These are phyloP conservation scores for Yamadazyma endophytica DNA, from an alignment of 805 yeast species.

Conservation along the genomic window DNA sequence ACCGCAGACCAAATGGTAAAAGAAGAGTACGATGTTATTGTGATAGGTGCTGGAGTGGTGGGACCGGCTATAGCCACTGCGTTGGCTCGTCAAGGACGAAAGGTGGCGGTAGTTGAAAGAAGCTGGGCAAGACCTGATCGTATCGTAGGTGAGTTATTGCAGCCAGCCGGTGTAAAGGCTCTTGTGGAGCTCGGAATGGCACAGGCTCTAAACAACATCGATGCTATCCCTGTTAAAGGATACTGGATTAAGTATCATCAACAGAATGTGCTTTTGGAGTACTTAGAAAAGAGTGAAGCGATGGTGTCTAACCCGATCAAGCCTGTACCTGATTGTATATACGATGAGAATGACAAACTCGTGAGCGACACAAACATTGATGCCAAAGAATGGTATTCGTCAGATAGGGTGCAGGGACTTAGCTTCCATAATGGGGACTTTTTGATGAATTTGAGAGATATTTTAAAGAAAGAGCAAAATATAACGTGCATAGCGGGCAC, in stretches of 20 bases:
- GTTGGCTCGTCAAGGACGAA: constrained; percentile 84
- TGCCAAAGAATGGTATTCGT: constrained; percentile 52
- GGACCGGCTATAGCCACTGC: constrained; percentile 93
- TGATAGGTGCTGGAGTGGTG: constrained; percentile 94
- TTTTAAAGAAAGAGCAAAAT: constrained; percentile 67
- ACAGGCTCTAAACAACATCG: constrained; percentile 67
- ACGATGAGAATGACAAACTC: constrained; percentile 55
- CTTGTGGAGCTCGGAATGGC: constrained; percentile 79
- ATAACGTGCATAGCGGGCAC: constrained; percentile 80
- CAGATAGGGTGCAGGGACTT: constrained; percentile 63
- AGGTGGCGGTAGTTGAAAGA: constrained; percentile 75
- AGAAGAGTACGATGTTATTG: constrained; percentile 45
- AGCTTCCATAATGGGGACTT: constrained; percentile 94
- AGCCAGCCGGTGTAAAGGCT: constrained; percentile 93
- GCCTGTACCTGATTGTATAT: constrained; percentile 53
- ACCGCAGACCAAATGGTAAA: too few species aligned
- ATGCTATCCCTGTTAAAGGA: constrained; percentile 74
- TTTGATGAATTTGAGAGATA: constrained; percentile 65
- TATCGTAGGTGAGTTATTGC: constrained; percentile 95
- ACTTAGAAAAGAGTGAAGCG: constrained; percentile 57
- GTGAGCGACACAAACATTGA: constrained; percentile 44
- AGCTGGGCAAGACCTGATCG: constrained; percentile 93
- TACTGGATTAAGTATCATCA: constrained; percentile 72
- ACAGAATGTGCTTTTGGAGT: constrained; percentile 55
- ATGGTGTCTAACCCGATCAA: constrained; percentile 39